Evolutionary conservation across 2,329 filamentous ascomycete species (phyloP).

Genomic region (Monosporascus sp.): DNA sequence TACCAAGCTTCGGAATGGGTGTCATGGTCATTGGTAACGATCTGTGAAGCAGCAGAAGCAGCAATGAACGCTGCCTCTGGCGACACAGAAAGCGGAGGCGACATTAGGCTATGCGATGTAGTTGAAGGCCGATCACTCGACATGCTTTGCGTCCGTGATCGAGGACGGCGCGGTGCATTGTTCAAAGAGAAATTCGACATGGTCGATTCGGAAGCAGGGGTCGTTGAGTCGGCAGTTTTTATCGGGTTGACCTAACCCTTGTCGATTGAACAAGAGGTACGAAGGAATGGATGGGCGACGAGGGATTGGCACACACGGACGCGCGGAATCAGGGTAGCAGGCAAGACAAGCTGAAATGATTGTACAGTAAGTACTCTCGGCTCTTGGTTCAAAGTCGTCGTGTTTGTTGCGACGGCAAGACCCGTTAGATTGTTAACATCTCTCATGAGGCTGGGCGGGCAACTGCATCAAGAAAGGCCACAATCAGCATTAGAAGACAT

Average conservation of each 20-base stretch:
- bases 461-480: no score
- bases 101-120: constrained; percentile 51
- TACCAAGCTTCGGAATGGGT: constrained; percentile 64
- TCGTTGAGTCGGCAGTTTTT: not conserved
- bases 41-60: constrained; percentile 79
- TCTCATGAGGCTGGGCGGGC: no score
- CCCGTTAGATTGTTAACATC: no score
- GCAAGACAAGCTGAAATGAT: no score
- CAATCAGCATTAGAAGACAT: no score
- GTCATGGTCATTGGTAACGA: constrained; percentile 84
- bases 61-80: constrained; percentile 87
- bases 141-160: constrained; percentile 55
- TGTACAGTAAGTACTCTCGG: no score
- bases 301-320: no score
- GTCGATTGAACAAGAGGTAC: no score
- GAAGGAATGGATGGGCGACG: not conserved
- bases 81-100: constrained; percentile 62
- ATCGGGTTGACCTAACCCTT: not conserved
- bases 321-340: no score
- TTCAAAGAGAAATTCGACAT: constrained; percentile 1
- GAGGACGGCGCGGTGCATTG: constrained; percentile 11
- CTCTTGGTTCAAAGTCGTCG: no score
- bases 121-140: constrained; percentile 66
- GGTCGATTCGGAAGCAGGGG: not conserved
- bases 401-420: no score